Base-by-base conservation (phyloP, 441 rosid species). In the Erodium trifolium region DNA sequence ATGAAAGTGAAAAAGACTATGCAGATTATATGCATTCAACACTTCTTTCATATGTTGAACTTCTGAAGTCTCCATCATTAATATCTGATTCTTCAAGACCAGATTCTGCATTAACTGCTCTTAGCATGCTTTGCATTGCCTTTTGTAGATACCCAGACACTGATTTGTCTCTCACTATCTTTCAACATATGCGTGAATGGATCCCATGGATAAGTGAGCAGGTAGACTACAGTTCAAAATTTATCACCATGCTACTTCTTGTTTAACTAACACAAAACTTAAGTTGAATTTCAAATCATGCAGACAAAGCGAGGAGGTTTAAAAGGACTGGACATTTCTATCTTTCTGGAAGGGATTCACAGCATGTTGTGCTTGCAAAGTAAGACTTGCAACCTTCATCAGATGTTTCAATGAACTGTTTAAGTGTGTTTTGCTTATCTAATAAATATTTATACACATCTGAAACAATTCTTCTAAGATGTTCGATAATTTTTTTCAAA, bases 181-280 rank as follows among this genome's bases (percentile, higher is more conserved):
- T 84, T 80, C 82, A 49, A 59, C 84, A 78, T 78, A 82, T 90
- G 92, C 78, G 59, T 76, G 78, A 81, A 41, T 92, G 97, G 98
- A 85, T 89, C 67, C 92, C 90, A n/a, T 90, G 97, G 96, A 84
- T 92, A 79, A 80, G 79, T 76, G 88, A 86, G 72, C 86, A 84
- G 96, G 97, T 95, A 79, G 47, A 76, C 68, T 60, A 64, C 62
- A 2, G 41, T 73, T 76, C 53, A 65, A 49, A 67, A 49, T 67
- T 77, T 77, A 43, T 76, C 63, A 63, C 68, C 71, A 66, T 39
- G 27, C 34, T 68, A 66, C 73, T 63, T 62, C 1, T 62, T 62
- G 65, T 62, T 12, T 62, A 9, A 2, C 5, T 62, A 18, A 27
- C 65, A 62, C 11, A 60, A 19, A 62, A 23, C 37, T 16, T 62